Base-by-base conservation (phyloP, 495 filamentous ascomycete genomes). In the Filosporella fistucella region DNA sequence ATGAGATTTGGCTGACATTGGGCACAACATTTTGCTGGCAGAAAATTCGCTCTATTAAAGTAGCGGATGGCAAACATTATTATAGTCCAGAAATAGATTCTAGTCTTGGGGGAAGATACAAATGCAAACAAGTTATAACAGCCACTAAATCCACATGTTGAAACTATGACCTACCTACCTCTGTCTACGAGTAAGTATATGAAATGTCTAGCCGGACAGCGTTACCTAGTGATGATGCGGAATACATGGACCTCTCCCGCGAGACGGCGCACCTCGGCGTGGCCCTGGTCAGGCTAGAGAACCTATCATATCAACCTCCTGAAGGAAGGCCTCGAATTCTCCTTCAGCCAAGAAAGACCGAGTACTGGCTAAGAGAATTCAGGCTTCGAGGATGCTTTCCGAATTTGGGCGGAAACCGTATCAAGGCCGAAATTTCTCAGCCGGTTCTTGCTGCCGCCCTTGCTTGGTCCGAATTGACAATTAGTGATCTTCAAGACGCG, bases 281-380 rank as follows among this genome's bases (percentile, higher is more conserved):
- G 22, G 47, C 47, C 29, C 29, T 51, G 21, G 47, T 45, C 29
- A 51, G 28, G 40, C 47, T 51, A 45, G 40, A 51, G 47, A 51
- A 45, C 38, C 39, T 51, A 37, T 44, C 18, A 45, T 51, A 43
- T 51, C 29, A 51, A 45, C 30, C 47, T 51, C 40, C 29, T 43
- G 13, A 37, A 47, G 44, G 33, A 37, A 23, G 40, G 47, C 47
- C 47, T 29, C 40, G 39, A 44, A 51, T 51, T 51, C 47, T 28
- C 3, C 29, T 51, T n/a, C 29, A 51, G 40, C 47, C 29, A 44
- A 51, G 47, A 51, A 51, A 51, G 47, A 45, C 40, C 30, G 21
- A 51, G 39, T 51, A 51, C 47, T 51, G 21, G 47, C 47, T 51
- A 43, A 51, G 47, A 51, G 47, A 51, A 51, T 51, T 51, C 40